Conservation (phyloP, 257 asterid species). For the Mentha longifolia region DNA sequence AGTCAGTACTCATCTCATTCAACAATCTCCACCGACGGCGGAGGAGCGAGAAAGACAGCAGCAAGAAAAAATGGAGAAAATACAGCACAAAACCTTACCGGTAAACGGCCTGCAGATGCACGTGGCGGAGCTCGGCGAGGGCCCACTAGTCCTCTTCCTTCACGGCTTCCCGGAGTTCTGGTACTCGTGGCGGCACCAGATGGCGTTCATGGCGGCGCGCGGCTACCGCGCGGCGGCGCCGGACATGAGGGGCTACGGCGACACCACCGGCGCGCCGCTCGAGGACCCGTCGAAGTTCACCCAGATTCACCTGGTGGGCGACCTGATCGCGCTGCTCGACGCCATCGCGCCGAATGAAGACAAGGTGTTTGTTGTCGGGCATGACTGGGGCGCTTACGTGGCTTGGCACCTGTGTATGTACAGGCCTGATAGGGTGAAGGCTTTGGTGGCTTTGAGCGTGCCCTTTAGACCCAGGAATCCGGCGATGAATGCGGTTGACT, state of each 20-base stretch:
- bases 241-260: constrained; percentile 80
- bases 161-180: constrained; percentile 93
- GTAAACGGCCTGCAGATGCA: constrained; percentile 68
- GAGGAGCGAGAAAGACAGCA: too few species aligned
- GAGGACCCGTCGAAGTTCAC: constrained; percentile 63
- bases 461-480: constrained; percentile 54
- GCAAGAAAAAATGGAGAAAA: constrained; percentile 55
- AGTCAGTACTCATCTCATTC: too few species aligned
- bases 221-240: constrained; percentile 78
- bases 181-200: constrained; percentile 96
- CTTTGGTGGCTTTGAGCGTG: constrained; percentile 64
- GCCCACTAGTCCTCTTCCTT: constrained; percentile 74
- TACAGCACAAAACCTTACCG: constrained; percentile 54
- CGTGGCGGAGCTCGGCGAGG: constrained; percentile 74
- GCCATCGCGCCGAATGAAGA: constrained; percentile 51
- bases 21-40: too few species aligned
- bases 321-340: constrained; percentile 57
- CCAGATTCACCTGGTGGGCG: constrained; percentile 65
- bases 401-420: constrained; percentile 72
- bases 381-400: too few species aligned
- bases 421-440: constrained; percentile 70
- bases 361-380: too few species aligned
- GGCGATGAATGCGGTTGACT: constrained; percentile 31
- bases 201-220: constrained; percentile 62
- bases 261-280: constrained; percentile 70